Conservation (phyloP, 225 moss, liverwort and hornwort genomes). For the Bryum argenteum region DNA sequence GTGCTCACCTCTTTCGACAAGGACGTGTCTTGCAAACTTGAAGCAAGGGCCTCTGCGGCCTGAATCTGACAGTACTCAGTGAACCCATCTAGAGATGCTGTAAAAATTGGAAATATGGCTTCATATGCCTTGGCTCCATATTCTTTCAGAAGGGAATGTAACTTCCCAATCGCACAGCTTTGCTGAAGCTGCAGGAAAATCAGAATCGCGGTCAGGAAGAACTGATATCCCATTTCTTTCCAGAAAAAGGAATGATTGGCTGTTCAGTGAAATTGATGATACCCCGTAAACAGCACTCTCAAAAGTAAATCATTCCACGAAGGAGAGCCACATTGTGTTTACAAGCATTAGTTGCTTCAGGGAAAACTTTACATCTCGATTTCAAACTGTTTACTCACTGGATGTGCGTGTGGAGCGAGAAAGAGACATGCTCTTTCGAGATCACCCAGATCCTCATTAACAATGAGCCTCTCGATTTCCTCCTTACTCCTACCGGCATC, state of each 20-base stretch:
- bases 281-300: not conserved
- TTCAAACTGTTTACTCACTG: constrained; percentile 41
- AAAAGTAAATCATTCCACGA: not conserved
- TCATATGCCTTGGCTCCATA: constrained; percentile 68
- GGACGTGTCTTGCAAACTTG: constrained; percentile 59
- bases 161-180: constrained; percentile 75
- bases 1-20: constrained; percentile 84
- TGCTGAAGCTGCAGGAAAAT: constrained; percentile 72
- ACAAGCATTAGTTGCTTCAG: not conserved
- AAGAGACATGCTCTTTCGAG: constrained; percentile 84
- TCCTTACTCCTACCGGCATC: constrained; percentile 86
- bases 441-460: constrained; percentile 84
- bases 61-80: constrained; percentile 69
- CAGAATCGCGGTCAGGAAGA: not conserved
- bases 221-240: not conserved
- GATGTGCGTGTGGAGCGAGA: constrained; percentile 77
- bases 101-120: constrained; percentile 66
- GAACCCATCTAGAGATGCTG: constrained; percentile 63
- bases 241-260: not conserved
- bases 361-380: constrained; percentile 3
- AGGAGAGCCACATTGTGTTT: not conserved
- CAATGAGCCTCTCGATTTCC: constrained; percentile 89
- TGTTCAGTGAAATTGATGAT: not conserved
- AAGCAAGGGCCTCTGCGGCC: constrained; percentile 69
- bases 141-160: constrained; percentile 69